Evolutionary conservation across 345 rosid genomes (phyloP).

Genomic region (Populus deltoides): DNA sequence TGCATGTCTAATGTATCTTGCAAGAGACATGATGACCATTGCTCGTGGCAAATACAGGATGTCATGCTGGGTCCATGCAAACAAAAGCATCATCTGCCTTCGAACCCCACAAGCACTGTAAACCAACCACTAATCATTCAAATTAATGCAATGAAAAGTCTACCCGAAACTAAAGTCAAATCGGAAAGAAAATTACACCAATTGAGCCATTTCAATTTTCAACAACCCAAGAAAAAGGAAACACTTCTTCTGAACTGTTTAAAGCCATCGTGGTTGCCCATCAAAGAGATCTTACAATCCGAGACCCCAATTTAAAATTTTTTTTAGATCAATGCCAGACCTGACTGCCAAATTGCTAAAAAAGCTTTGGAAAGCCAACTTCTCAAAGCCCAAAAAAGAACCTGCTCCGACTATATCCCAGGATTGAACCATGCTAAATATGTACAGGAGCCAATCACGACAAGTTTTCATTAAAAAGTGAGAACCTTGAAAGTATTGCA

Average conservation of each 20-base stretch:
- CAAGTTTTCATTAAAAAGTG: constrained; percentile 3
- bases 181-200: neutral
- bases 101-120: neutral
- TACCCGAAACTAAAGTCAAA: neutral
- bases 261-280: constrained; percentile 25
- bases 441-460: constrained; percentile 52
- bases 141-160: neutral
- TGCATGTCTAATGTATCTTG: neutral
- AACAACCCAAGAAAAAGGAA: neutral
- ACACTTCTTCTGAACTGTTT: constrained; percentile 6
- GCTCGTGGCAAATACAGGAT: neutral
- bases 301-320: constrained; percentile 34
- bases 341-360: constrained; percentile 10
- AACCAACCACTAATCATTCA: neutral
- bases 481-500: constrained; percentile 16
- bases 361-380: constrained; percentile 24
- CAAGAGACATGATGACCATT: neutral
- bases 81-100: neutral
- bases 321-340: constrained; percentile 19
- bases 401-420: constrained; percentile 34
- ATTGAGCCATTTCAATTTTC: constrained; percentile 4
- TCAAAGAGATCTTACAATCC: constrained; percentile 36
- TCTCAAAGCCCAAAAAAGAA: constrained; percentile 14
- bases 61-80: neutral
- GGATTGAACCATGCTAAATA: constrained; percentile 44